phyloP scores from a whole-genome alignment of 805 yeast species.

The Hanseniaspora hatyaiensis region DNA sequence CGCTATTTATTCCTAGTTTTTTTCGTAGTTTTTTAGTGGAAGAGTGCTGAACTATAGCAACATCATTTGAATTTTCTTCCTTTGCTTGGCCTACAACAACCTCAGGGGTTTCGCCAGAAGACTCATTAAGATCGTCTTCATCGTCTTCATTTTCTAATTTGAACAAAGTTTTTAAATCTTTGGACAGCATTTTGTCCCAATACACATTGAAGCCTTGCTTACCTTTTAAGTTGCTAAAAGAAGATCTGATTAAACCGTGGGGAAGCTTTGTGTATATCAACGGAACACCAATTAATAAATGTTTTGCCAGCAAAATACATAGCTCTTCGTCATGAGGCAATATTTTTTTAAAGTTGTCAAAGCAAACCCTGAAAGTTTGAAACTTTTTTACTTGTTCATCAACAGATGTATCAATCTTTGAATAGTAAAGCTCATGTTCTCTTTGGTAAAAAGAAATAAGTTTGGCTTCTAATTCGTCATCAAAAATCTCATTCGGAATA shows the following conservation, averaged over 20 bases:
- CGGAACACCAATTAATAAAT: slow-evolving; percentile 13
- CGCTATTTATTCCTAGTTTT: background rate
- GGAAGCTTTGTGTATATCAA: slow-evolving; percentile 9
- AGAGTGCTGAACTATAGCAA: background rate
- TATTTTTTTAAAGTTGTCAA: background rate
- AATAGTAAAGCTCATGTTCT: background rate
- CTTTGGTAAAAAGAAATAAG: background rate
- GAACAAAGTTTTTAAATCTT: background rate
- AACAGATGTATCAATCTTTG: background rate
- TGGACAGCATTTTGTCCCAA: slow-evolving; percentile 9
- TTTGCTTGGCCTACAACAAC: too few species aligned
- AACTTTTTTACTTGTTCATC: slow-evolving; percentile 5
- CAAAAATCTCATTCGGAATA: background rate
- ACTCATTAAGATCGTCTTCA: background rate
- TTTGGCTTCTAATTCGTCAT: background rate
- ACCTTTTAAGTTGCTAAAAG: slow-evolving; percentile 3
- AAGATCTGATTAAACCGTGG: slow-evolving; percentile 13
- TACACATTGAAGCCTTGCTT: slow-evolving; percentile 9
- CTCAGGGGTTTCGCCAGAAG: too few species aligned
- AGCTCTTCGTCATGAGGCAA: slow-evolving; percentile 5
- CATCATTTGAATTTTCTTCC: too few species aligned
- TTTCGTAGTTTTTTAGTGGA: background rate
- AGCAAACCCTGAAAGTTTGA: background rate
- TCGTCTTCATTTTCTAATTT: background rate
- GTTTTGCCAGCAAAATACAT: slow-evolving; percentile 1